Evolutionary conservation across 1,284 basidiomycete species (phyloP), one percentile per base, ranked within the genome.

Genomic region (Agaricales sp.): DNA sequence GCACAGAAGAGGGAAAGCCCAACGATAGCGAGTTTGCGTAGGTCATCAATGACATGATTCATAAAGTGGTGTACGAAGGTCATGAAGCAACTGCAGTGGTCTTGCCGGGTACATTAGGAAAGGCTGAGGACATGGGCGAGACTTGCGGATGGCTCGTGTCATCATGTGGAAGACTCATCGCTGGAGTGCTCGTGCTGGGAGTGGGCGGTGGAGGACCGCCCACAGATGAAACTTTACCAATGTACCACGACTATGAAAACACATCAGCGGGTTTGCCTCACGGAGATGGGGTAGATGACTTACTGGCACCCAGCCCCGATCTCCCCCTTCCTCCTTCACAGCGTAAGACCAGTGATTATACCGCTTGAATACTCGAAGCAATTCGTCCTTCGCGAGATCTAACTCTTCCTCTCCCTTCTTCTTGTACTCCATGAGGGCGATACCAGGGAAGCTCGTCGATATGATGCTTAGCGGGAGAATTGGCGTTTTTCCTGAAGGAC

Each of bases 321-420:
- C 86, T 48, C 92, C 92, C 21, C 80, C 82, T 13, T 87, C 82
- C 60, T 92, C 86, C 63, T 91, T 90, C 58, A 95, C 89, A 54
- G 89, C 87, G 66, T 92, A 93, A 66, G 86, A 92, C 92, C 93
- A 96, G 69, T 95, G 91, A 57, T 96, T 96, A 65, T 97, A 98
- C 58, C 90, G 80, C 72, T 97, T 99, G 71, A 97, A 97, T 44
- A 99, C 94, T 53, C 92, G 74, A 52, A 99, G 62, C 16, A 78
- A 71, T 61, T 96, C 91, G 56, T 92, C 92, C 62, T 93, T 94
- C 49, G 74, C 74, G 38, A 98, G 67, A 55, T 87, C 81, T 55
- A 97, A 35, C 30, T 35, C 30, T 35, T 35, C 30, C 41, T 43
- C 41, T 8, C 13, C 89, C 59, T 90, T 90, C 64, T 87, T 86